These are phyloP conservation scores for Takashimella koratensis DNA, from an alignment of 1,284 basidiomycete genomes.

Conservation along the genomic window DNA sequence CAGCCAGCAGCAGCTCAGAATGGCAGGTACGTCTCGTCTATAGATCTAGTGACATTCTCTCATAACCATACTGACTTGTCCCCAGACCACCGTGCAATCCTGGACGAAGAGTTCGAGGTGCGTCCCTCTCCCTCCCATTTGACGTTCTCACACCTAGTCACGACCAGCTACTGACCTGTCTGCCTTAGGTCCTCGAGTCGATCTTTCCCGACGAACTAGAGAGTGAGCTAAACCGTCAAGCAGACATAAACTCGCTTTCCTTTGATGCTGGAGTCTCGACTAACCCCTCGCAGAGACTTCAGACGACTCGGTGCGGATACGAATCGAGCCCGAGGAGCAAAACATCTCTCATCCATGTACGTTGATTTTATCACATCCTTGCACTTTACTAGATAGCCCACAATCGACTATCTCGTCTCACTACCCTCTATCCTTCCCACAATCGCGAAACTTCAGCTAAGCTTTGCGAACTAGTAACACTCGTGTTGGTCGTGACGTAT, in stretches of 20 bases:
- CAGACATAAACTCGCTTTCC: constrained; percentile 50
- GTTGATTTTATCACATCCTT: too few relatives aligned
- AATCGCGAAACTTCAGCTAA: too few relatives aligned
- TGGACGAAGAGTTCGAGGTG: constrained; percentile 84
- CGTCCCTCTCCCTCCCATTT: constrained; percentile 14
- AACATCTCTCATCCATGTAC: constrained; percentile 34
- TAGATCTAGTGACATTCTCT: too few relatives aligned
- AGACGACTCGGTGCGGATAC: constrained; percentile 75
- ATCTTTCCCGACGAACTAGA: constrained; percentile 93
- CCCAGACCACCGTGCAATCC: constrained; percentile 51
- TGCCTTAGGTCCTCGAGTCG: constrained; percentile 90
- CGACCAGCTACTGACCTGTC: too few relatives aligned
- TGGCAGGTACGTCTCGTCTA: too few relatives aligned
- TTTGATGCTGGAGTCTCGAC: too few relatives aligned
- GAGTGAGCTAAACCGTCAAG: constrained; percentile 59
- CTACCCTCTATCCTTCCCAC: background rate
- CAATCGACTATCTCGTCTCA: background rate
- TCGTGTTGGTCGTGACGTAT: constrained; percentile 69
- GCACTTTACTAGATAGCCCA: background rate
- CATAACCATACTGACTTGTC: too few relatives aligned
- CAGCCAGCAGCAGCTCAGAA: background rate
- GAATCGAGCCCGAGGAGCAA: constrained; percentile 81
- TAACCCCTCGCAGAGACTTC: constrained; percentile 77
- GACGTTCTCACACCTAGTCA: too few relatives aligned
- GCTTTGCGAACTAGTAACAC: constrained; percentile 63